Evolutionary conservation across 2,329 filamentous ascomycete species (phyloP).

Genomic region (Hansfordia pulvinata): DNA sequence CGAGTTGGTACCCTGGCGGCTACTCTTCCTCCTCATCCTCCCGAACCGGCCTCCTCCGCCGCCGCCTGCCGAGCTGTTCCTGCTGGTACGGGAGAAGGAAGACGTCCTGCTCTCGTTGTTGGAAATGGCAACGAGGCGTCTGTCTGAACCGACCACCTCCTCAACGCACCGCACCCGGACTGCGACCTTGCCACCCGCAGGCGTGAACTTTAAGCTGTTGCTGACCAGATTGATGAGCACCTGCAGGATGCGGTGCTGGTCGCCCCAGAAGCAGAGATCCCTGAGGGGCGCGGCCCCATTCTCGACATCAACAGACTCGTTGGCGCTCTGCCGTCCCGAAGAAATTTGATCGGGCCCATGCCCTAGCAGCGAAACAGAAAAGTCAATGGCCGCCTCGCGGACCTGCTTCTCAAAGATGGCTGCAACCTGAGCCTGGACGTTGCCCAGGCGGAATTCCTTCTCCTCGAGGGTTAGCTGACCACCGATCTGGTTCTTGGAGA

Average conservation of each 20-base stretch:
- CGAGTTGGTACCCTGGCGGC: conserved; percentile 22
- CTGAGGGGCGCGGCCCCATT: conserved; percentile 41
- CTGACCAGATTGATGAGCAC: conserved; percentile 90
- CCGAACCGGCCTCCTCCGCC: too few relatives aligned
- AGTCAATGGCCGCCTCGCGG: conserved; percentile 61
- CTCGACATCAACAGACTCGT: neutral
- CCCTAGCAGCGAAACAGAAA: conserved; percentile 59
- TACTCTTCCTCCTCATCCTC: too few relatives aligned
- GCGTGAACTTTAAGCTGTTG: conserved; percentile 87
- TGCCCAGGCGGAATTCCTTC: conserved; percentile 72
- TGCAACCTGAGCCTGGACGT: conserved; percentile 68
- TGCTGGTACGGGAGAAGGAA: conserved; percentile 33
- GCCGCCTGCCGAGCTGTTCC: too few relatives aligned
- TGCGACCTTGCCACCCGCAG: conserved; percentile 58
- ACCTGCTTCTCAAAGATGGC: conserved; percentile 88
- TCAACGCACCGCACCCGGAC: conserved; percentile 64
- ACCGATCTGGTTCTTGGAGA: conserved; percentile 90
- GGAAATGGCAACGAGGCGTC: too few relatives aligned
- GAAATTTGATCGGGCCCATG: neutral
- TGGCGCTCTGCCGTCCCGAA: too few relatives aligned
- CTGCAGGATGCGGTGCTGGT: conserved; percentile 80
- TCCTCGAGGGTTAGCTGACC: conserved; percentile 73
- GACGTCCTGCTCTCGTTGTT: conserved; percentile 36
- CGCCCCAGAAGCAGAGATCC: conserved; percentile 85
- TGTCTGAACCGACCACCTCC: conserved; percentile 36